These are phyloP conservation scores for Solanum aculeatissimum DNA, from an alignment of 305 asterid genomes.

Conservation along the genomic window DNA sequence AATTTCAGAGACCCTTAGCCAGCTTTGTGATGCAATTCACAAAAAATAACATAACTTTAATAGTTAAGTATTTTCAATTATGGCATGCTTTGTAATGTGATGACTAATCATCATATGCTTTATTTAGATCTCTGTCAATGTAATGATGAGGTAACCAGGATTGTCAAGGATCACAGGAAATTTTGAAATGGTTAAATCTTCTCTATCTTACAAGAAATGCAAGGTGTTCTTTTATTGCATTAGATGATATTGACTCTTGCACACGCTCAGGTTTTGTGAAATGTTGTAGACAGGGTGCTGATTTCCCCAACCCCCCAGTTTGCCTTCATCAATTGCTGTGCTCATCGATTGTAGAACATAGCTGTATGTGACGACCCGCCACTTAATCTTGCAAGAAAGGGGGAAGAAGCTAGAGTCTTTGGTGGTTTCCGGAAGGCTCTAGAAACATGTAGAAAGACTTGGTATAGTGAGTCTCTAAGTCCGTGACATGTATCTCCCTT, in stretches of 20 bases:
- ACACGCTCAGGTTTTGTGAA: neutral
- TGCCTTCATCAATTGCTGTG: neutral
- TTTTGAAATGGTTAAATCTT: neutral
- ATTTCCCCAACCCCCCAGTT: neutral
- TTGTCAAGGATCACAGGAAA: neutral
- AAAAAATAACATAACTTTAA: neutral
- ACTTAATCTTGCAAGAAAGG: no score
- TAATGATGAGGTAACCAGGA: neutral
- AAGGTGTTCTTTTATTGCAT: neutral
- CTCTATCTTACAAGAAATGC: neutral
- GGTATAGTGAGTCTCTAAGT: no score
- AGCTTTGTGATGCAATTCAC: slow-evolving; percentile 42
- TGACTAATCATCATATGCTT: neutral
- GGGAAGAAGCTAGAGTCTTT: no score
- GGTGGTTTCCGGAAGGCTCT: no score
- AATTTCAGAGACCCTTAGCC: slow-evolving; percentile 43
- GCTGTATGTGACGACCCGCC: no score
- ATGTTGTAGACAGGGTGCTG: neutral
- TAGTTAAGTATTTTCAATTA: neutral
- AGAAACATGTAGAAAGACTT: no score
- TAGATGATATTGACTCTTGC: neutral
- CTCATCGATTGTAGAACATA: neutral
- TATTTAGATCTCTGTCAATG: neutral
- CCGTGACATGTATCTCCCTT: no score
- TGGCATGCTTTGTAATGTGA: neutral